phyloP scores from a whole-genome alignment of 2,329 filamentous ascomycete genomes.

The Chlorencoelia australis region DNA sequence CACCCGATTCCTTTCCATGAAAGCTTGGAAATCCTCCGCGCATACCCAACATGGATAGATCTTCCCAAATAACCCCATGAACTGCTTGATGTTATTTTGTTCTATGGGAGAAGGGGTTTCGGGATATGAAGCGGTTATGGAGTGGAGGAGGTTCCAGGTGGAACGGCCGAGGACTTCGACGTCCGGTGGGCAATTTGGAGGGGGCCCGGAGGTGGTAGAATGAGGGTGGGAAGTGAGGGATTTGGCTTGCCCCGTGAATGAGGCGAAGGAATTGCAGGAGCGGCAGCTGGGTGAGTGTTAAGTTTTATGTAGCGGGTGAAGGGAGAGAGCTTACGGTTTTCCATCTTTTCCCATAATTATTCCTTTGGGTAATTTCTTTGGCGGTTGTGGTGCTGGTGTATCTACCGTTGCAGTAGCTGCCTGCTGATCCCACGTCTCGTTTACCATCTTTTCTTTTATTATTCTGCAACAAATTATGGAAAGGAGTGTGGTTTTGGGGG shows the following conservation, averaged over 20 bases:
- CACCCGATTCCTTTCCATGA: slow-evolving; percentile 60
- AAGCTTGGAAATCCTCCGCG: slow-evolving; percentile 79
- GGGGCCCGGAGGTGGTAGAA: slow-evolving; percentile 30
- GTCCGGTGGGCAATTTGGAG: slow-evolving; percentile 75
- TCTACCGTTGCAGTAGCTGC: slow-evolving; percentile 4
- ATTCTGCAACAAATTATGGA: not conserved
- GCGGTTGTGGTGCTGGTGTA: slow-evolving; percentile 8
- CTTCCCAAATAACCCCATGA: slow-evolving; percentile 71
- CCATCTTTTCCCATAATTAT: slow-evolving; percentile 70
- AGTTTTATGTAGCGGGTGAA: not conserved
- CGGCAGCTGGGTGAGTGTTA: slow-evolving; percentile 47
- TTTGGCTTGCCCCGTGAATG: slow-evolving; percentile 51
- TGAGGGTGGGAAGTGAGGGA: slow-evolving; percentile 28
- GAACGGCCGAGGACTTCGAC: slow-evolving; percentile 78
- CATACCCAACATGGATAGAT: slow-evolving; percentile 95
- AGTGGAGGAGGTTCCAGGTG: slow-evolving; percentile 90
- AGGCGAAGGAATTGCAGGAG: slow-evolving; percentile 52
- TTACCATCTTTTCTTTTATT: slow-evolving; percentile 17
- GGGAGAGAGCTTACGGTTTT: slow-evolving; percentile 58
- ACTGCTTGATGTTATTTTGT: slow-evolving; percentile 66
- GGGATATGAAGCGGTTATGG: slow-evolving; percentile 82
- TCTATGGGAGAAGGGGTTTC: slow-evolving; percentile 53
- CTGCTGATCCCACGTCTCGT: slow-evolving; percentile 22
- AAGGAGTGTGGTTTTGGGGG: too few species aligned
- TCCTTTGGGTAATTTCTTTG: slow-evolving; percentile 54